Base-by-base conservation (phyloP, 1,284 basidiomycete genomes). In the Cutaneotrichosporon sp. region DNA sequence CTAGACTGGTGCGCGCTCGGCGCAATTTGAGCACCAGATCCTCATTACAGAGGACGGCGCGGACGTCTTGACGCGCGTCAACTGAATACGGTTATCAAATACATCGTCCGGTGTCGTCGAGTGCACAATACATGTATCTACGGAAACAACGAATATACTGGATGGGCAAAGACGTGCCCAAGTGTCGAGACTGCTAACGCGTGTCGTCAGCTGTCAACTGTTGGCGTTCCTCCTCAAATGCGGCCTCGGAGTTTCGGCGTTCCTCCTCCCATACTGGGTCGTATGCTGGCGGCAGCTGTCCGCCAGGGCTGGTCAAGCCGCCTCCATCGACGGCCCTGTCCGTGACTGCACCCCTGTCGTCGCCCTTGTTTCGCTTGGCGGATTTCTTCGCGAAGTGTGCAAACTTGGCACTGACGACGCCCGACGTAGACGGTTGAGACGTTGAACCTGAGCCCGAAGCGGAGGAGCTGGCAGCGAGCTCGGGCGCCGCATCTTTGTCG, bases 11-110 rank as follows among this genome's bases (percentile, higher is more conserved):
- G 86, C 87, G 2, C 80, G 90, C 14, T 83, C 83, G 43, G 88
- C 89, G 1, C 89, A 91, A 73, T 86, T 84, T 15, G 90, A 93
- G 68, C 88, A 92, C 70, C 91, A 85, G 81, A 77, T 93, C 8
- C 77, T 91, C 33, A 87, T 92, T 54, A 92, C 88, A 1, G 80
- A 88, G 35, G 74, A 72, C 4, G 88, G 87, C 0, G 83, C 74
- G 2, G 83, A 86, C 14, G 79, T 87, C 10, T 68, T 87, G 20
- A 87, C 85, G 4, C 62, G 69, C 22, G 35, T 37, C 18, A 21
- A 46, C 8, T 38, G 38, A 21, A 15, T 17, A 14, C 21, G 17
- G 13, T 18, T 37, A n/a, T n/a, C n/a, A n/a, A n/a, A n/a, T n/a
- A n/a, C n/a, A n/a, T n/a, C n/a, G n/a, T n/a, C n/a, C n/a, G n/a